Percentiles rank a stretch among this genome's conserved stretches.
These are phyloP conservation scores for Fusarium liriodendri DNA, from an alignment of 2,329 filamentous ascomycete species.

Conservation along the genomic window DNA sequence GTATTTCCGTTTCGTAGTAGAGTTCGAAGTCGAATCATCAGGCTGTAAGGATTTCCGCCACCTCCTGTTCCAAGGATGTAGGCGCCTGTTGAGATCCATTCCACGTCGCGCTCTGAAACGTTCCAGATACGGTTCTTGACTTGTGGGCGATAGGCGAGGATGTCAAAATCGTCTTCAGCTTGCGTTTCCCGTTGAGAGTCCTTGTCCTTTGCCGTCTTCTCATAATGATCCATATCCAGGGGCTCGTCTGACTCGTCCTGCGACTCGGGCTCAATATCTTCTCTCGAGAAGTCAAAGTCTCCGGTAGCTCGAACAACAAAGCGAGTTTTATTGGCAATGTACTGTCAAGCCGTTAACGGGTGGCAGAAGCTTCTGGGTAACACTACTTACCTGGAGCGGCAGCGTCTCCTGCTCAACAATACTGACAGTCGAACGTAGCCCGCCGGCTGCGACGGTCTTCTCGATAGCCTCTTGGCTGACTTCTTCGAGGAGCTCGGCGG, in stretches of 20 bases:
- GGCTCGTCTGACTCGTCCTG: conserved; percentile 5
- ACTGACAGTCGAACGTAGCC: conserved; percentile 54
- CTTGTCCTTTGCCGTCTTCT: conserved; percentile 21
- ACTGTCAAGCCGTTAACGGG: conserved; percentile 47
- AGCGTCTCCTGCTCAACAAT: conserved; percentile 65
- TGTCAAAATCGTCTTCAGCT: conserved; percentile 44
- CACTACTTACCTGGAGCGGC: conserved; percentile 59
- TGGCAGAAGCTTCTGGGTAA: rapidly evolving
- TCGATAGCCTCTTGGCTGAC: conserved; percentile 56
- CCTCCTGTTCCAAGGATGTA: conserved; percentile 72
- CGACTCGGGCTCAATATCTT: background rate
- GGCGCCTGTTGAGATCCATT: conserved; percentile 68
- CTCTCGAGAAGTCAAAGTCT: conserved; percentile 60
- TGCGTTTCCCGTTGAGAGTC: background rate
- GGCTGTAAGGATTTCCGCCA: conserved; percentile 65
- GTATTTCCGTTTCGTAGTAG: conserved; percentile 62
- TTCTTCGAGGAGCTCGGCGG: conserved; percentile 51
- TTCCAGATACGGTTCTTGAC: conserved; percentile 66
- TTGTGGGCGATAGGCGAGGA: conserved; percentile 59
- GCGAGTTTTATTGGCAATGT: conserved; percentile 63
- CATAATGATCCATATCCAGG: conserved; percentile 36
- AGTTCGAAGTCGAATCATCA: conserved; percentile 62
- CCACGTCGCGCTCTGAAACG: conserved; percentile 67
- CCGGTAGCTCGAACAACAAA: conserved; percentile 71
- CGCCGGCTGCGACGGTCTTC: conserved; percentile 58